Evolutionary conservation across 805 yeast species (phyloP), one percentile per base, ranked within the genome.

Genomic region (Ogataea corticis): DNA sequence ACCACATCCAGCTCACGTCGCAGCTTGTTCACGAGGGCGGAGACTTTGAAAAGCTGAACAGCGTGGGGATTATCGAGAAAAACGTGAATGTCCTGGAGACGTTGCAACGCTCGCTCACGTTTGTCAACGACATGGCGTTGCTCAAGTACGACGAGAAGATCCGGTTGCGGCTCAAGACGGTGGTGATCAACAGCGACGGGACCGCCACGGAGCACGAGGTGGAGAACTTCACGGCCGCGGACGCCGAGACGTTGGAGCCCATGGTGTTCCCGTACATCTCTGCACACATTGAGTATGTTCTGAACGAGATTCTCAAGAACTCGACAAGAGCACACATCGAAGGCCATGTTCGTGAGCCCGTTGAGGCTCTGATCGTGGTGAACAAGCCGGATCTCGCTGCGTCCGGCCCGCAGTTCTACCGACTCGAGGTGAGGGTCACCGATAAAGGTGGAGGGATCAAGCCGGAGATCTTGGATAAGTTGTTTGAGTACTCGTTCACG

Each of bases 391-490:
- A 50, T 30, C 25, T 49, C 4, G 61, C 68, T 1, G 48, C 38
- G n/a, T 48, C 54, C 10, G 58, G 57, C 4, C 55, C 59, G 13
- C 57, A 58, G 16, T 51, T 48, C 25, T 62, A 60, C 35, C 50
- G 54, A 6, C 69, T 89, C 46, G 88, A 87, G 49, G 72, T 94
- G 5, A 73, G 96, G 46, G 71, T 92, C 28, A 73, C 96, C 34
- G 99, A 92, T 67, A 76, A 78, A 46, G 99, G 97, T 15, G 88
- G 89, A 44, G 99, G 99, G 3, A 89, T 92, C 23, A 75, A 82
- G 4, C 84, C 89, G 1, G 76, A 72, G 4, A 71, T 80, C 5
- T 77, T 87, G 49, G 69, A 73, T 18, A 81, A 83, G 44, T 80
- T 92, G 50, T 91, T 89, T 66, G 89, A 87, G 56, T 92, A 88